These are phyloP conservation scores for Ambrosia hybrid DNA, from an alignment of 140 eudicot species.

Conservation along the genomic window DNA sequence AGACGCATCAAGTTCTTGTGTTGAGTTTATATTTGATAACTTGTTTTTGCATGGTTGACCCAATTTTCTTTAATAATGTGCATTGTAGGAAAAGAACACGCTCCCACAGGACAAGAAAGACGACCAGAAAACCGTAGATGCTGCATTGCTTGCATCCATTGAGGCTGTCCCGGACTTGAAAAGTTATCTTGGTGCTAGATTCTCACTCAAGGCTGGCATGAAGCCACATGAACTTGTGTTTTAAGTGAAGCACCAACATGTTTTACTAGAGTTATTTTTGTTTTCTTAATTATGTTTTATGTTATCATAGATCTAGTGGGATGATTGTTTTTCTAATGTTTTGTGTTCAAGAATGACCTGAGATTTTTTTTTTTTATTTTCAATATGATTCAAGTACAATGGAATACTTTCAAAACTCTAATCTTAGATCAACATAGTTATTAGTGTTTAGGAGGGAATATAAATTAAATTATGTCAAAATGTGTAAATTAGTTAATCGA, in stretches of 20 bases:
- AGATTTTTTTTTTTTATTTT: background rate
- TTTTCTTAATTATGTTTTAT: conserved; percentile 21
- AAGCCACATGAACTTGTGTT: conserved; percentile 44
- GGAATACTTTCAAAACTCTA: conserved; percentile 13
- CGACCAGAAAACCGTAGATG: conserved; percentile 34
- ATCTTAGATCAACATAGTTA: background rate
- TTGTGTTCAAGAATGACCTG: conserved; percentile 25
- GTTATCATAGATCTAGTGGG: conserved; percentile 26
- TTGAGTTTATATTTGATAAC: background rate
- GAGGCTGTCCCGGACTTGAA: conserved; percentile 36
- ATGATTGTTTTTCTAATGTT: conserved; percentile 21
- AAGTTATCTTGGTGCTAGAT: conserved; percentile 40
- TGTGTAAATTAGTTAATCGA: too few relatives aligned
- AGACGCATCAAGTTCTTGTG: background rate
- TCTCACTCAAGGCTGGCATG: conserved; percentile 41
- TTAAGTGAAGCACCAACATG: conserved; percentile 4
- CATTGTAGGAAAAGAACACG: conserved; percentile 30
- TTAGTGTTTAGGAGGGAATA: background rate
- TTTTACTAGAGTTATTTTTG: conserved; percentile 13
- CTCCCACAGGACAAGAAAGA: conserved; percentile 41
- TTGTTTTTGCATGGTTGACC: background rate
- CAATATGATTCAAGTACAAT: conserved; percentile 25
- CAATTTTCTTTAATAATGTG: background rate
- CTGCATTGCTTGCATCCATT: conserved; percentile 24
- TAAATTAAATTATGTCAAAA: too few relatives aligned